Evolutionary conservation across 83 land plant species (phyloP).

Genomic region (Larix sibirica): DNA sequence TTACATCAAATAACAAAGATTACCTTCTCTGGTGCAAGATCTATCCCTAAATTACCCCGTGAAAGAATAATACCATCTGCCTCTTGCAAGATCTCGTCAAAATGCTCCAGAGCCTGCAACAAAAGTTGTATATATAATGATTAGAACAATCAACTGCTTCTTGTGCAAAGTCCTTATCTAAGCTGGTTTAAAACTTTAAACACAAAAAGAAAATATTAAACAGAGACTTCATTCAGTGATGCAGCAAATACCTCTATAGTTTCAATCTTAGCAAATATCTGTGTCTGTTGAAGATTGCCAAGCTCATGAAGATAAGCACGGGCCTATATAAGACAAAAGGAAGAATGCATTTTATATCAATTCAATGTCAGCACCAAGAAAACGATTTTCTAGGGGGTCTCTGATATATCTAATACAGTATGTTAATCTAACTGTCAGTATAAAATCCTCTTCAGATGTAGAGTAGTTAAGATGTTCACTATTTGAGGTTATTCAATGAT

Average conservation of each 20-base stretch:
- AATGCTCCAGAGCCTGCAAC: conserved; percentile 76
- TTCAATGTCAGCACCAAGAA: no score
- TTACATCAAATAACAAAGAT: background rate
- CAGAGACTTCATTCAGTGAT: background rate
- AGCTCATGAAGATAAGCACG: conserved; percentile 18
- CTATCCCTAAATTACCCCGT: conserved; percentile 90
- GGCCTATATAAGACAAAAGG: background rate
- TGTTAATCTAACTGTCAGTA: no score
- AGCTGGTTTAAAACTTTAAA: no score
- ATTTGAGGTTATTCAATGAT: no score
- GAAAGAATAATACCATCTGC: conserved; percentile 96
- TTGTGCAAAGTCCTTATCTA: no score
- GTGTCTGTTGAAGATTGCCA: conserved; percentile 79
- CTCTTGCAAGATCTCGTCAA: conserved; percentile 90
- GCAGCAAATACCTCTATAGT: conserved; percentile 62
- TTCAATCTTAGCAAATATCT: conserved; percentile 91
- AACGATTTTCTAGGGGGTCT: no score
- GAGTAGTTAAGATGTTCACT: no score
- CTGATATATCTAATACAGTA: no score
- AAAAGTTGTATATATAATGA: background rate
- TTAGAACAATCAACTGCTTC: background rate
- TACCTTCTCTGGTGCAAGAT: conserved; percentile 94
- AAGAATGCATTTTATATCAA: background rate
- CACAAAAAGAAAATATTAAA: background rate
- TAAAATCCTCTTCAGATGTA: no score